A percentile compares a stretch with the other conserved stretches of the same genome.
These are phyloP conservation scores for Yarrowia sp. DNA, from an alignment of 805 yeast genomes.

Conservation along the genomic window DNA sequence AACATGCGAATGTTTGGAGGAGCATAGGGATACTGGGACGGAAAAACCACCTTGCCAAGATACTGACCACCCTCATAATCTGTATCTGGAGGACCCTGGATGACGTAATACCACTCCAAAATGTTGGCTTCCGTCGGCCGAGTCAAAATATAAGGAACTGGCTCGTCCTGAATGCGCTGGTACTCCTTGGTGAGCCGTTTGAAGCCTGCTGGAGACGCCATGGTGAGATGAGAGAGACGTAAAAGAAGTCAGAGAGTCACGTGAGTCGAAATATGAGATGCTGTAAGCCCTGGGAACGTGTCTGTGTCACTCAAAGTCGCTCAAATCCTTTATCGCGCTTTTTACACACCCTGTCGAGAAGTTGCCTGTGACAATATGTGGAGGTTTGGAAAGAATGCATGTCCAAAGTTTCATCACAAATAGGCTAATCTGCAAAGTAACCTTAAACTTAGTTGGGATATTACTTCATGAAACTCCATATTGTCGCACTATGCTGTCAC, in stretches of 20 bases:
- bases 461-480: no score
- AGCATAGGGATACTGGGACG: slow-evolving; percentile 81
- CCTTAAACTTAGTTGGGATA: no score
- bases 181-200: slow-evolving; percentile 69
- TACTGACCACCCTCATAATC: slow-evolving; percentile 84
- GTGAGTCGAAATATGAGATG: background rate
- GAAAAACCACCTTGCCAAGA: slow-evolving; percentile 82
- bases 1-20: slow-evolving; percentile 83
- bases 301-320: background rate
- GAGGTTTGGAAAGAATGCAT: background rate
- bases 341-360: no score
- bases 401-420: no score
- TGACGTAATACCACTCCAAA: slow-evolving; percentile 88
- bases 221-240: background rate
- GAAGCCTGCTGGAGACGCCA: slow-evolving; percentile 19
- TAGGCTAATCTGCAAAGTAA: no score
- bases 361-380: background rate
- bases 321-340: background rate
- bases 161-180: slow-evolving; percentile 67
- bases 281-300: no score
- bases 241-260: no score
- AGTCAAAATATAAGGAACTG: slow-evolving; percentile 81
- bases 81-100: slow-evolving; percentile 90
- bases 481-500: no score
- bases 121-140: slow-evolving; percentile 85